Base-by-base conservation (phyloP, 1,284 basidiomycete genomes). In the Erythrobasidium hasegawianum region DNA sequence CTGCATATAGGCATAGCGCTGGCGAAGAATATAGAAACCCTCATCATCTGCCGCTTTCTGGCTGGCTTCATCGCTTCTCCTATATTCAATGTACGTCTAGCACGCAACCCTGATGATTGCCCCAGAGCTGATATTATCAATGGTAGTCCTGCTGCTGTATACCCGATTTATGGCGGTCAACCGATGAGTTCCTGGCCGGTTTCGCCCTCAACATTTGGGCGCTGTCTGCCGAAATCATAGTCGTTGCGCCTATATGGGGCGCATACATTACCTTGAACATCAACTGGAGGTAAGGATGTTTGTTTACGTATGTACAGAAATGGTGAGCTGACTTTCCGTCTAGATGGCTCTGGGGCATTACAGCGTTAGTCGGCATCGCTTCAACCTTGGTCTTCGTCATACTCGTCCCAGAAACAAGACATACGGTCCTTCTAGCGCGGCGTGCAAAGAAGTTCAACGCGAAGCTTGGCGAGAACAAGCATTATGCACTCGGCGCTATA, bases 191-290 rank as follows among this genome's bases (percentile, higher is more conserved):
- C 26, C 47, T 55, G 3, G 47, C 54, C 4, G 53, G 38, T 57
- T 65, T 58, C 49, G 59, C 53, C 11, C 55, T 70, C 49, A 69
- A 59, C 26, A 59, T 52, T 20, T 67, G 60, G 68, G 62, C 62
- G 1, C 52, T 69, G 24, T 50, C 38, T 53, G 68, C 62, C 10
- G 68, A 64, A 24, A 50, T 64, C 20, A 56, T 62, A 54, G 57
- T 55, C 26, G 59, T 66, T 0, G 77, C 76, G 16, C 77, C 77
- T 0, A 74, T 77, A 24, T 71, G 75, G 40, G 74, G 75, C 3
- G 73, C 75, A 9, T 78, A 75, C 40, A 67, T 71, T 7, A 59
- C 69, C 2, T 50, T 59, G 2, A 53, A 66, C 0, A 41, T 64
- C 33, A 56, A 57, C 7, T 72, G 69, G 67, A 50, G 52, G 45